Evolutionary conservation across 352 stramenopile species (phyloP).

Genomic region (Pythium oligandrum): DNA sequence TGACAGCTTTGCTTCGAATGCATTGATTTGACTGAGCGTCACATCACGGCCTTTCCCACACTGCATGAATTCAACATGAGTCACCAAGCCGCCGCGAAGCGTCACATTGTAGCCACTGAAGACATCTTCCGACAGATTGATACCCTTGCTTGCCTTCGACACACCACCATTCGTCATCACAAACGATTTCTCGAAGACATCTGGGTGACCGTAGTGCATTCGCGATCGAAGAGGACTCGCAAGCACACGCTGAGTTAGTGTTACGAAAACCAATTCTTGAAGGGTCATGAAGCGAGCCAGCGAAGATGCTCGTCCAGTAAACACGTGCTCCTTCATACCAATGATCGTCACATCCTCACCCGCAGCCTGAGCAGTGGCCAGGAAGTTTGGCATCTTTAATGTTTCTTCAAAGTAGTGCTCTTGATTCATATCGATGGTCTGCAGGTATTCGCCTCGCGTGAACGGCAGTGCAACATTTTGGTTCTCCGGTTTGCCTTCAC

Average conservation of each 20-base stretch:
- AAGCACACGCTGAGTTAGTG: slow-evolving; percentile 77
- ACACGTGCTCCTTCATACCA: slow-evolving; percentile 88
- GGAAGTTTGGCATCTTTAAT: slow-evolving; percentile 86
- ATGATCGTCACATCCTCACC: slow-evolving; percentile 79
- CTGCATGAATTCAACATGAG: slow-evolving; percentile 87
- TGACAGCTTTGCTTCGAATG: slow-evolving; percentile 85
- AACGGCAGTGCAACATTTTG: slow-evolving; percentile 87
- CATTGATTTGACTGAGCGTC: slow-evolving; percentile 85
- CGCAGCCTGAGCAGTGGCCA: slow-evolving; percentile 53
- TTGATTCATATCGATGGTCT: slow-evolving; percentile 91
- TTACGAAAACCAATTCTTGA: slow-evolving; percentile 86
- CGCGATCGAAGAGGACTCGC: slow-evolving; percentile 67
- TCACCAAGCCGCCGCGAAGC: slow-evolving; percentile 72
- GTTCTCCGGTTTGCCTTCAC: slow-evolving; percentile 86
- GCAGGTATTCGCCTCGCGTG: slow-evolving; percentile 80
- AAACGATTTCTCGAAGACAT: slow-evolving; percentile 87
- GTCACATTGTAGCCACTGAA: slow-evolving; percentile 86
- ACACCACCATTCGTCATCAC: slow-evolving; percentile 80
- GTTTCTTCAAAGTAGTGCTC: slow-evolving; percentile 87
- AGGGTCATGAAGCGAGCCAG: slow-evolving; percentile 85
- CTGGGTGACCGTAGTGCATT: slow-evolving; percentile 87
- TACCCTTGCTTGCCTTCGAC: slow-evolving; percentile 84
- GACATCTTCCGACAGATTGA: slow-evolving; percentile 89
- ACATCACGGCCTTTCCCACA: slow-evolving; percentile 86
- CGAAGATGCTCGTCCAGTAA: slow-evolving; percentile 82